These are phyloP conservation scores for Achaetomium macrosporum DNA, from an alignment of 2,329 filamentous ascomycete species.

Conservation along the genomic window DNA sequence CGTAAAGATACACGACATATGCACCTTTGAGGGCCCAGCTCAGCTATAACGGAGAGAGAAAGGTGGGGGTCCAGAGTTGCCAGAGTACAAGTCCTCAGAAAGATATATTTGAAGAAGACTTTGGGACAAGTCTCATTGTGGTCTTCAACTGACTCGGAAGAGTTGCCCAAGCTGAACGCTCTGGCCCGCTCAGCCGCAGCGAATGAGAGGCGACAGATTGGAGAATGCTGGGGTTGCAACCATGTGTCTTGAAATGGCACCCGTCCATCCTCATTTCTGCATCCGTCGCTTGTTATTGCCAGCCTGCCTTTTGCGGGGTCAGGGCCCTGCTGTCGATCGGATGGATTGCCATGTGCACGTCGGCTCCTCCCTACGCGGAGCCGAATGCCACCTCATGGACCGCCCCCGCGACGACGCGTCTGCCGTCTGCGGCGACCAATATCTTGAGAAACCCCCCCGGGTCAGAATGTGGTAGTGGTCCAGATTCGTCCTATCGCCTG, in stretches of 20 bases:
- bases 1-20: no score
- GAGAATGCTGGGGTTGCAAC: conserved; percentile 4
- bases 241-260: conserved; percentile 1
- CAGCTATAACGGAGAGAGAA: no score
- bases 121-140: not conserved
- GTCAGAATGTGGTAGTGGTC: no score
- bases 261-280: conserved; percentile 7
- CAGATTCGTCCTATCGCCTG: not conserved
- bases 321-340: not conserved
- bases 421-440: not conserved
- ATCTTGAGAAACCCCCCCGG: not conserved
- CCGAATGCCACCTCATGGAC: not conserved
- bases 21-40: no score
- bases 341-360: not conserved
- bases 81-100: no score
- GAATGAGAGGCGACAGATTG: not conserved
- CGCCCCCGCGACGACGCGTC: not conserved
- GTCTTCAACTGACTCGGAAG: not conserved
- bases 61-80: no score
- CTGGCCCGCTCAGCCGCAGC: not conserved
- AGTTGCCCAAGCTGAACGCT: not conserved
- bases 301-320: no score
- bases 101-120: no score
- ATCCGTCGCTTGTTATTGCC: not conserved
- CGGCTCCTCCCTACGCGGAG: not conserved